These are phyloP conservation scores for Basidiobolus meristosporus DNA, from an alignment of 371 early-diverging fungal genomes.

Conservation along the genomic window DNA sequence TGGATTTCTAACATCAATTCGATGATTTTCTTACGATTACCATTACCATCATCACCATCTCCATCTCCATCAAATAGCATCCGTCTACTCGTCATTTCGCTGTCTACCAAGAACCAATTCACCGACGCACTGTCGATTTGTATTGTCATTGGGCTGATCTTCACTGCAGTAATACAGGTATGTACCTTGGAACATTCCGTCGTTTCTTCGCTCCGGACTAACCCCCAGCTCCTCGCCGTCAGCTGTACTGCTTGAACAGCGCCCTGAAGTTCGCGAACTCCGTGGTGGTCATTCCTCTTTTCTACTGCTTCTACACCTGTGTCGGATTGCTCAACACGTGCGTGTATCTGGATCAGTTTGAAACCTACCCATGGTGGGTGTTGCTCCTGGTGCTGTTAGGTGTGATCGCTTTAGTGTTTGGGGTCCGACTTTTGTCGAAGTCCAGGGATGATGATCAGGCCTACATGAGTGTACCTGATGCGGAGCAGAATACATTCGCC, in stretches of 20 bases:
- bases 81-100: constrained; percentile 28
- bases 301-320: constrained; percentile 44
- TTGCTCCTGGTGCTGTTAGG: constrained; percentile 28
- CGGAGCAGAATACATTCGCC: too few species aligned
- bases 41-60: too few species aligned
- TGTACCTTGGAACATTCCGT: background rate
- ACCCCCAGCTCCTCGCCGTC: background rate
- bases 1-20: background rate
- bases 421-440: constrained; percentile 17
- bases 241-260: constrained; percentile 46
- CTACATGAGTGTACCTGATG: too few species aligned
- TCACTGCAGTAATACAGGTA: constrained; percentile 41
- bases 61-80: too few species aligned
- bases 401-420: constrained; percentile 20
- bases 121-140: constrained; percentile 31
- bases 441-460: too few species aligned
- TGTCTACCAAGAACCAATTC: constrained; percentile 32
- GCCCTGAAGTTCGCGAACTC: constrained; percentile 38
- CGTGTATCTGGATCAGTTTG: constrained; percentile 34
- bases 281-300: constrained; percentile 48
- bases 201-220: background rate
- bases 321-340: constrained; percentile 40
- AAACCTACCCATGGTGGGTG: constrained; percentile 34
- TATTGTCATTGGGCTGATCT: constrained; percentile 25
- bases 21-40: background rate